Evolutionary conservation across 1,139 yeast species (phyloP), one percentile per base, ranked within the genome.

Genomic region (Debaryomyces subglobosus): DNA sequence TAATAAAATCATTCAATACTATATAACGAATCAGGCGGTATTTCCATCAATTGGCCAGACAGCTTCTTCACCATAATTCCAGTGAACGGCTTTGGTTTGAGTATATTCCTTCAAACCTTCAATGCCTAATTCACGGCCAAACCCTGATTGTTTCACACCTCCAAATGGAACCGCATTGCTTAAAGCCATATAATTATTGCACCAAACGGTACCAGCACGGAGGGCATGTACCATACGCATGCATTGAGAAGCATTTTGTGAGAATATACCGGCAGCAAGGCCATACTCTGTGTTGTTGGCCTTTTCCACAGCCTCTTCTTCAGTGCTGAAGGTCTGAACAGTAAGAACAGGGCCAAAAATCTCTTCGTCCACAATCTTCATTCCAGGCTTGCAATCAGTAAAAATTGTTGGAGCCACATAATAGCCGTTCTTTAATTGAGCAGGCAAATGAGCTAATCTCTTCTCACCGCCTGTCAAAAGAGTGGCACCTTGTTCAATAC

Each of bases 341-440:
- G 86, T 78, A 53, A 85, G 82, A 50, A 86, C 89, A 42, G 92
- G 92, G 45, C 91, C 92, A 53, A 86, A 86, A 65, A 86, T 85
- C 71, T 86, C 92, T 67, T 86, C 92, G 67, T 72, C 77, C 57
- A 82, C 85, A 59, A 85, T 81, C 58, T 71, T 69, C 81, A 81
- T 81, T 60, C 75, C 70, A 60, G 82, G 82, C 39, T 69, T 72
- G 53, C 84, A 89, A 57, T 82, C 81, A 39, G 83, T 76, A 62
- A 85, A 84, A 57, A 84, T 77, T 48, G 90, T 85, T 63, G 92
- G 92, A 70, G 81, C 72, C 61, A 86, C 70, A 60, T 81, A 86
- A 75, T 71, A 85, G 56, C 91, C 92, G 70, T 81, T 82, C 35
- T 39, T 29, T n/a, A 39, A 29, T 29, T 39, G 15, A n/a, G 35